Evolutionary conservation across 306 rosid genomes (phyloP).

Genomic region (Bauhinia variegata): DNA sequence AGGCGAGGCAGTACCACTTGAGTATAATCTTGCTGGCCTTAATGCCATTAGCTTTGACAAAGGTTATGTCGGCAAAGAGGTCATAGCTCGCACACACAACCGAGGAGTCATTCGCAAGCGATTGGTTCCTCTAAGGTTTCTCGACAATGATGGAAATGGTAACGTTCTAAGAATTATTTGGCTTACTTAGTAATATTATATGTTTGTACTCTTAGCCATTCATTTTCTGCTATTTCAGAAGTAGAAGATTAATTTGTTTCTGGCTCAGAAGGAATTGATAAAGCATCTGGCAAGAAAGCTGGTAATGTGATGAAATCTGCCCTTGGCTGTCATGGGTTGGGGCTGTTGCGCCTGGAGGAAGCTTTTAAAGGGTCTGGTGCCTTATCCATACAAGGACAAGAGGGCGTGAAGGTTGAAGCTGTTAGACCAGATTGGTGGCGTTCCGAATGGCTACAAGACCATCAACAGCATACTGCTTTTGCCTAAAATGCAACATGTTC

Average conservation of each 20-base stretch:
- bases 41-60: slow-evolving; percentile 93
- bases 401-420: slow-evolving; percentile 63
- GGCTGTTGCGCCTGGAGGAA: slow-evolving; percentile 72
- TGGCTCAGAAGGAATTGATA: slow-evolving; percentile 64
- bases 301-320: slow-evolving; percentile 73
- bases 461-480: slow-evolving; percentile 42
- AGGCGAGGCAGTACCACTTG: slow-evolving; percentile 94
- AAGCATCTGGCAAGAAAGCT: slow-evolving; percentile 55
- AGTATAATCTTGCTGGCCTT: slow-evolving; percentile 86
- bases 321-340: slow-evolving; percentile 74
- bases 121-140: slow-evolving; percentile 67
- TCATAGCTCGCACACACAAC: slow-evolving; percentile 89
- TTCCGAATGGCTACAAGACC: slow-evolving; percentile 52
- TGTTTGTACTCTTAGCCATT: slow-evolving; percentile 19
- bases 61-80: slow-evolving; percentile 93
- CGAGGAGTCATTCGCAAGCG: slow-evolving; percentile 89
- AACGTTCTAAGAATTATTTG: slow-evolving; percentile 20
- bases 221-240: slow-evolving; percentile 46
- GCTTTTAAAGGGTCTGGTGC: slow-evolving; percentile 57
- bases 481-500: slow-evolving; percentile 41
- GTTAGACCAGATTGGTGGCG: slow-evolving; percentile 67
- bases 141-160: slow-evolving; percentile 67
- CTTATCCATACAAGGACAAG: slow-evolving; percentile 60
- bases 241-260: slow-evolving; percentile 53
- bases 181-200: not conserved